phyloP scores from a whole-genome alignment of 345 rosid species.

The Hibiscus tridactylites region DNA sequence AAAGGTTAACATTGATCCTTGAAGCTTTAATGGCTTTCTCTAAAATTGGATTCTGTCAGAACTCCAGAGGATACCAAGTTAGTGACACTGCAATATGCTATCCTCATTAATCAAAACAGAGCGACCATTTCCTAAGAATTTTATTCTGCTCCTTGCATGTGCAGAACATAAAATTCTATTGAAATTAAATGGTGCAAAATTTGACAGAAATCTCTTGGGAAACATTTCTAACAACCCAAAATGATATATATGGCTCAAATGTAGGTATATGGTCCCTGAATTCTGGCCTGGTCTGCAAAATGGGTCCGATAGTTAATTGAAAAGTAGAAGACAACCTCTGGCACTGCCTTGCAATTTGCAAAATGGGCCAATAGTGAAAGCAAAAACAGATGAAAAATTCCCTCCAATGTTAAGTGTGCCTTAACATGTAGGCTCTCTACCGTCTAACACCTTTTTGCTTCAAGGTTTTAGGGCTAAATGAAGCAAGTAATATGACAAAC shows the following conservation, averaged over 20 bases:
- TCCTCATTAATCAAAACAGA: not conserved
- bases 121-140: not conserved
- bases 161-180: not conserved
- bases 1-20: not conserved
- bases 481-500: not conserved
- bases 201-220: not conserved
- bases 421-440: not conserved
- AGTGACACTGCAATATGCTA: not conserved
- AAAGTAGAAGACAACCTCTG: no score
- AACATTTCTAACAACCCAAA: slow-evolving; percentile 1
- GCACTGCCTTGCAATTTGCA: no score
- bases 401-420: no score
- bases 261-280: no score
- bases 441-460: not conserved
- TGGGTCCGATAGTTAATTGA: no score
- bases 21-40: not conserved
- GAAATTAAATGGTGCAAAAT: not conserved
- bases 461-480: not conserved
- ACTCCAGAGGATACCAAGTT: not conserved
- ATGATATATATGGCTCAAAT: not conserved
- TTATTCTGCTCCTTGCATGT: not conserved
- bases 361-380: no score
- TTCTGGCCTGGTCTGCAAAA: no score
- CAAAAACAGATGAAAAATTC: no score
- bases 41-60: not conserved